phyloP scores from a whole-genome alignment of 176 grass and related monocot species.

The Microstegium vimineum region DNA sequence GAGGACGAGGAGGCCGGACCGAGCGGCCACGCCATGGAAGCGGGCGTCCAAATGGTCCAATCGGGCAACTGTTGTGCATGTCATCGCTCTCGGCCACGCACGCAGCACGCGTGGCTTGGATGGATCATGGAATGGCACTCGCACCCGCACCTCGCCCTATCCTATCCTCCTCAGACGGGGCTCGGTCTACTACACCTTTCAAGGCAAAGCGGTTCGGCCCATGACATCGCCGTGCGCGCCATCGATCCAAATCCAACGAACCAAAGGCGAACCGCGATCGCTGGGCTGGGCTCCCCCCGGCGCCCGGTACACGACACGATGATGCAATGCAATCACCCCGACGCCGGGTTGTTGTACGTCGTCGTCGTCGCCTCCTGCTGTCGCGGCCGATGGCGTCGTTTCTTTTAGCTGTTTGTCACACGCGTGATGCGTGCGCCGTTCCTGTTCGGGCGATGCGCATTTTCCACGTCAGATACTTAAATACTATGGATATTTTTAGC shows the following conservation, averaged over 20 bases:
- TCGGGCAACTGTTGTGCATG: conserved; percentile 5
- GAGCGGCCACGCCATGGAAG: background rate
- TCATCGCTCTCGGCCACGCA: background rate
- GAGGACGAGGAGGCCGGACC: background rate
- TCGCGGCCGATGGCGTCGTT: background rate
- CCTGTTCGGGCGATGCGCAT: background rate
- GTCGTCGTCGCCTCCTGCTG: background rate
- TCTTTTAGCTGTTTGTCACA: background rate
- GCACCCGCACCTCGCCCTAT: too few relatives aligned
- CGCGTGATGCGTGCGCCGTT: background rate
- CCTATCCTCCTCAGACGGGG: too few relatives aligned
- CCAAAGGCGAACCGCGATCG: background rate
- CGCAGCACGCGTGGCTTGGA: too few relatives aligned
- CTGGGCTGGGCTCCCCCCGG: too few relatives aligned
- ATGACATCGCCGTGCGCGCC: background rate
- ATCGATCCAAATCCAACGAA: too few relatives aligned
- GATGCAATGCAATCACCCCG: too few relatives aligned
- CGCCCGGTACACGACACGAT: background rate
- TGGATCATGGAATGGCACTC: too few relatives aligned
- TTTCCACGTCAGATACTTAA: too few relatives aligned
- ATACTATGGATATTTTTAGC: too few relatives aligned
- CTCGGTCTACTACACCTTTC: too few relatives aligned
- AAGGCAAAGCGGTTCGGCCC: background rate
- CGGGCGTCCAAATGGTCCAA: background rate
- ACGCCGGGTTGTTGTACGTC: background rate